A percentile compares a stretch with the other conserved stretches of the same genome.
Conservation (phyloP, 2,329 filamentous ascomycete genomes). For the Nothophoma quercina region DNA sequence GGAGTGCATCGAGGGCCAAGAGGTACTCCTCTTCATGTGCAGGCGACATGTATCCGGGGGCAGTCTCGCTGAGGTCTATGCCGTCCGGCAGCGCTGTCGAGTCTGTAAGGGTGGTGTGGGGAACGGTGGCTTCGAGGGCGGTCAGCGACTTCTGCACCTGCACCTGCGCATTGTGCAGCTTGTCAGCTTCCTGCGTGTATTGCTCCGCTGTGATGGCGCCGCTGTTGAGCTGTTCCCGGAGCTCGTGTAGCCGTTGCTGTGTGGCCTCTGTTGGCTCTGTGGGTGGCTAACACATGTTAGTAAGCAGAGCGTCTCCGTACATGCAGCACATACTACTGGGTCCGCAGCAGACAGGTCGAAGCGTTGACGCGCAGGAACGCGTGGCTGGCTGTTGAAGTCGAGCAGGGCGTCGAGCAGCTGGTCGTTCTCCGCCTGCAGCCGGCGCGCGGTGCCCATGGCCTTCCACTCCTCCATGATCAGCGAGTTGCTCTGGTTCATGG, state of each 20-base stretch:
- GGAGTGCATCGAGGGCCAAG: conserved; percentile 66
- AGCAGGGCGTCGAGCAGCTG: conserved; percentile 87
- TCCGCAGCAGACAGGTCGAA: conserved; percentile 68
- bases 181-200: conserved; percentile 33
- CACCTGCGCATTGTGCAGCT: conserved; percentile 28
- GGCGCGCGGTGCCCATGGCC: conserved; percentile 79
- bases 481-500: conserved; percentile 81
- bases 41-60: conserved; percentile 71
- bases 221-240: conserved; percentile 44
- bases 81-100: conserved; percentile 45
- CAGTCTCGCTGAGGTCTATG: conserved; percentile 61
- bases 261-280: no score
- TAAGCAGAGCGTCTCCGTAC: no score
- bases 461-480: conserved; percentile 83
- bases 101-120: conserved; percentile 48
- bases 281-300: no score
- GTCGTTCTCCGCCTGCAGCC: conserved; percentile 90
- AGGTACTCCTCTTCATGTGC: conserved; percentile 79
- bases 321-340: conserved; percentile 23
- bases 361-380: conserved; percentile 77
- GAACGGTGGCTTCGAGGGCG: conserved; percentile 50
- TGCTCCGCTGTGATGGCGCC: conserved; percentile 41
- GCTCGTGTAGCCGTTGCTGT: conserved; percentile 42
- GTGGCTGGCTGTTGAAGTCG: conserved; percentile 84
- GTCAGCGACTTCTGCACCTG: conserved; percentile 44